Base-by-base conservation (phyloP, 257 asterid genomes). In the Verbascum thapsus region DNA sequence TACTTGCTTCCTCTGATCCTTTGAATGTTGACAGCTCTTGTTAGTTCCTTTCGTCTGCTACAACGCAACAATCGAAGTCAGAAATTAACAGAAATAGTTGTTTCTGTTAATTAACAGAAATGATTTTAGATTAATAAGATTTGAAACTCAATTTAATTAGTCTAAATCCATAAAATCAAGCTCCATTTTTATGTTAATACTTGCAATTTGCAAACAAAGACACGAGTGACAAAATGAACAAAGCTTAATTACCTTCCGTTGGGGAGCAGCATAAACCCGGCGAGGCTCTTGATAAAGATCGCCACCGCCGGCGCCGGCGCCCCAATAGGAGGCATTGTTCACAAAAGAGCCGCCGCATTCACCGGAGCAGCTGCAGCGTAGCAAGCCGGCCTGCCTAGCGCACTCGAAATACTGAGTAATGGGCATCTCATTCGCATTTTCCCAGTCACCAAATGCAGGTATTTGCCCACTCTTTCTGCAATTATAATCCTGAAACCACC, bases 401-500 rank as follows among this genome's bases (percentile, higher is more conserved):
- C 81, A 83, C 54, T 85, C 96, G 56, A 88, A 88, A 51, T 85
- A 83, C 76, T 81, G 91, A 23, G 96, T 85, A 2, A 83, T 83
- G 1, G 96, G 96, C 70, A 88, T 44, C 61, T 81, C 86, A 15
- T 73, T 77, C 1, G 87, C 81, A 20, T 50, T 73, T 10, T 88
- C 96, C 96, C 95, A 88, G 71, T 85, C 81, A 0, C 96, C 96
- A 63, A 88, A 88, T 2, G 81, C 87, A 9, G 96, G 95, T 41
- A 88, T 88, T 37, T 80, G 87, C 5, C 94, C 88, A 68, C 91
- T 83, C 73, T 76, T 81, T 61, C 78, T 74, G 38, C 55, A 63
- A 30, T 76, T n/a, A n/a, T n/a, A 57, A 16, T 76, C 82, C 80
- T 76, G 64, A 60, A 50, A 48, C n/a, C 41, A 52, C 13, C 45